phyloP scores from a whole-genome alignment of 805 yeast species.

The Metschnikowia orientalis region DNA sequence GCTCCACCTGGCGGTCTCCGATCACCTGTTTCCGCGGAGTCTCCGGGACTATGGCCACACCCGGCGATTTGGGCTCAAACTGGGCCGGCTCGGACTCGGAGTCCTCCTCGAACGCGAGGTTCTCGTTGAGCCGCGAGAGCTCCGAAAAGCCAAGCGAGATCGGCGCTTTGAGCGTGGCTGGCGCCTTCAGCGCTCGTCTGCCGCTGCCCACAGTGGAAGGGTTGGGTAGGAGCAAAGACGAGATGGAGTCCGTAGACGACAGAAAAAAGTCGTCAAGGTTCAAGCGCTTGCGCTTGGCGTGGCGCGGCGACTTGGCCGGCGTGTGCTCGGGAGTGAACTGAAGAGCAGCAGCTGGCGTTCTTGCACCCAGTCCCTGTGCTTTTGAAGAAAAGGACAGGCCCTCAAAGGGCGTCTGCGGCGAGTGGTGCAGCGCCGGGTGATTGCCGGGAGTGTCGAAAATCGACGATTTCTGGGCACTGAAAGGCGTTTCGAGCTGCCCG shows the following conservation, averaged over 20 bases:
- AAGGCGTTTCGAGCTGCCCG: slow-evolving; percentile 16
- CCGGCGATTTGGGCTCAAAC: too few species aligned
- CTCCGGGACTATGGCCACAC: too few species aligned
- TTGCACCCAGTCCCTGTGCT: background rate
- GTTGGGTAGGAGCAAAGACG: slow-evolving; percentile 29
- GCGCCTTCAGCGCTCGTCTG: slow-evolving; percentile 17
- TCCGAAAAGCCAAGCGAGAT: slow-evolving; percentile 19
- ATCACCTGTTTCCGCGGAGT: slow-evolving; percentile 38
- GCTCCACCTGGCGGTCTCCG: slow-evolving; percentile 28
- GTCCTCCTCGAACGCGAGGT: slow-evolving; percentile 27
- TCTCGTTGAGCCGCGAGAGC: slow-evolving; percentile 19
- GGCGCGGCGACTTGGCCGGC: slow-evolving; percentile 28
- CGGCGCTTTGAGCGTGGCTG: slow-evolving; percentile 9
- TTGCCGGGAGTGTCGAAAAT: slow-evolving; percentile 4
- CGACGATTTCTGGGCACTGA: slow-evolving; percentile 5
- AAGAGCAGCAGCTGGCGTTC: background rate
- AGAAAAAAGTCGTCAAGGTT: slow-evolving; percentile 11
- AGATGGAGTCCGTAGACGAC: slow-evolving; percentile 19
- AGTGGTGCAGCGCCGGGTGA: background rate
- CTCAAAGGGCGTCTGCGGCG: background rate
- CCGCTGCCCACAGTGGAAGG: slow-evolving; percentile 39
- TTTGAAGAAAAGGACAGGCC: background rate
- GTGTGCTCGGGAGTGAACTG: slow-evolving; percentile 29
- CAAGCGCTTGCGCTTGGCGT: slow-evolving; percentile 17
- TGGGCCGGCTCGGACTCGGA: background rate